Conservation (phyloP, 805 yeast genomes). For the Saccharomycopsis fodiens region DNA sequence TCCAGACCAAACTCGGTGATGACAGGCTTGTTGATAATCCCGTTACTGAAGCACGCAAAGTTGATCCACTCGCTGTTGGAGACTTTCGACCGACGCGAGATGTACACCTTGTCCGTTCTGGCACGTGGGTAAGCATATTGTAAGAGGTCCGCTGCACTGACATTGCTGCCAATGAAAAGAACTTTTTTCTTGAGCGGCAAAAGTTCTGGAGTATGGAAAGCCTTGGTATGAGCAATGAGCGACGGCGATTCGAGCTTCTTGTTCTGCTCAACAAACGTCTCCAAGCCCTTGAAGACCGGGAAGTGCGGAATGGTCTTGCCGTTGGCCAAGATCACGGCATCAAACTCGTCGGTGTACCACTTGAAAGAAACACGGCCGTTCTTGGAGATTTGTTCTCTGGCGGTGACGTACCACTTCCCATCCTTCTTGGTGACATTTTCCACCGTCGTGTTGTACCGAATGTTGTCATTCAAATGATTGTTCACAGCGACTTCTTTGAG, state of each 20-base stretch:
- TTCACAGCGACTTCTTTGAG: conserved; percentile 23
- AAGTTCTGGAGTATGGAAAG: conserved; percentile 26
- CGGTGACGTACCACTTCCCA: conserved; percentile 28
- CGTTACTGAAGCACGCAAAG: conserved; percentile 31
- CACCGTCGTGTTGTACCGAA: conserved; percentile 31
- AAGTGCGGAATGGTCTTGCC: conserved; percentile 36
- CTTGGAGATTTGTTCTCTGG: conserved; percentile 24
- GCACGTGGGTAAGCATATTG: conserved; percentile 33
- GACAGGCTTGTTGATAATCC: conserved; percentile 28
- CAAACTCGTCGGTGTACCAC: conserved; percentile 37
- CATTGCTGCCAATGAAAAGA: conserved; percentile 36
- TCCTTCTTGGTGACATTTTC: conserved; percentile 26
- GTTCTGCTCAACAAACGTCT: conserved; percentile 22
- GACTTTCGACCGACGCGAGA: conserved; percentile 63
- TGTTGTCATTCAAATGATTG: conserved; percentile 26
- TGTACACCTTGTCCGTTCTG: conserved; percentile 34
- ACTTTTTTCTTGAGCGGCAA: conserved; percentile 27
- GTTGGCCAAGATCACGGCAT: conserved; percentile 34
- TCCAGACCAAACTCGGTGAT: conserved; percentile 22
- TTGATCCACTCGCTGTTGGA: conserved; percentile 40
- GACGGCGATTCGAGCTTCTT: conserved; percentile 24
- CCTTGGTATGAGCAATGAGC: conserved; percentile 40
- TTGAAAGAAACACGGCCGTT: conserved; percentile 22
- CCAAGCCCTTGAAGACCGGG: conserved; percentile 28
- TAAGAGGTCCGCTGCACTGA: conserved; percentile 37